These are phyloP conservation scores for Camelina hispida DNA, from an alignment of 345 rosid species.

Conservation along the genomic window DNA sequence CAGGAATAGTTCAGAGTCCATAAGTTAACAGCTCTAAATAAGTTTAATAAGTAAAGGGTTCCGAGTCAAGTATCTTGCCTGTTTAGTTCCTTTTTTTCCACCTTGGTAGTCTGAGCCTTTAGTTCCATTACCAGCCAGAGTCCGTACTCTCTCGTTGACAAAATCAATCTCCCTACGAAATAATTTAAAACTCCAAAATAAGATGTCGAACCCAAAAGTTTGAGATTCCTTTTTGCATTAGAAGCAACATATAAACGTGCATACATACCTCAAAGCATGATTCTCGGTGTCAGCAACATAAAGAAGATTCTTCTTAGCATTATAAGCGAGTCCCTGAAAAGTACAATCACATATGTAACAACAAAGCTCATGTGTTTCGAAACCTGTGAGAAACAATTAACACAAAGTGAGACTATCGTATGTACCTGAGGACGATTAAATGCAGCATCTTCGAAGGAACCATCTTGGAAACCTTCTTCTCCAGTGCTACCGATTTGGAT, in stretches of 20 bases:
- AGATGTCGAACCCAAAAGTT: background rate
- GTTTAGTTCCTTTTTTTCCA: conserved; percentile 70
- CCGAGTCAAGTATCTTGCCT: conserved; percentile 54
- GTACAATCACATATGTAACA: conserved; percentile 17
- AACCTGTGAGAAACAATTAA: conserved; percentile 1
- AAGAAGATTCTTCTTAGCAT: conserved; percentile 80
- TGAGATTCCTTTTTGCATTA: conserved; percentile 6
- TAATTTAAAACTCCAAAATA: background rate
- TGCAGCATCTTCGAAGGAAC: conserved; percentile 81
- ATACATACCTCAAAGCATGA: conserved; percentile 86
- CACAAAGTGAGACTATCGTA: background rate
- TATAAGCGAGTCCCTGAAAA: conserved; percentile 85
- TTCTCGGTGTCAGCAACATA: conserved; percentile 97
- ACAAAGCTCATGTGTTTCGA: background rate
- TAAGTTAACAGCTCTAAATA: too few relatives aligned
- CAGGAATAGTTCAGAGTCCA: background rate
- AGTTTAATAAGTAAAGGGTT: background rate
- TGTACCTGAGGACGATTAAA: conserved; percentile 85
- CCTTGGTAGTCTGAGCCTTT: conserved; percentile 94
- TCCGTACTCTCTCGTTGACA: conserved; percentile 72
- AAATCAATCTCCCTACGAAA: conserved; percentile 80
- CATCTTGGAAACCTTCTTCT: conserved; percentile 84
- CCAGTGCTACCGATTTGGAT: conserved; percentile 85
- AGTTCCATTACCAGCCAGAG: conserved; percentile 94
- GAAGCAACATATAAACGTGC: background rate